A percentile compares a stretch with the other conserved stretches of the same genome.
Evolutionary conservation across 2,329 filamentous ascomycete species (phyloP).

Genomic region (Biscogniauxia sp.): DNA sequence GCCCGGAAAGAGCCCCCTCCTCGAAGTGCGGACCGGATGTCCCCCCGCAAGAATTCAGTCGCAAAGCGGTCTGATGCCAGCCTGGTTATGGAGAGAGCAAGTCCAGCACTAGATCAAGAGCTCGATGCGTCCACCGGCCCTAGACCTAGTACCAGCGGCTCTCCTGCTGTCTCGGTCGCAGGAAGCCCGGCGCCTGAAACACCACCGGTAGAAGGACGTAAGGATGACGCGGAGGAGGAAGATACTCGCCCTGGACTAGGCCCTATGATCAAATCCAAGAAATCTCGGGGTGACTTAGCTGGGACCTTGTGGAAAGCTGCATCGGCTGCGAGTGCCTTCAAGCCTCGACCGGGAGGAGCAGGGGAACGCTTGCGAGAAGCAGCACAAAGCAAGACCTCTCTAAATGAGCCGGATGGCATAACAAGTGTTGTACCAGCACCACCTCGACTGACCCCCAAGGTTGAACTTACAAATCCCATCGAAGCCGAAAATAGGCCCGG

Average conservation of each 20-base stretch:
- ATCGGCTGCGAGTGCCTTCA: constrained; percentile 70
- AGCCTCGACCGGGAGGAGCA: constrained; percentile 82
- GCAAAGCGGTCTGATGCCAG: constrained; percentile 33
- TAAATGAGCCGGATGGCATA: constrained; percentile 80
- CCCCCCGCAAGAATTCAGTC: constrained; percentile 44
- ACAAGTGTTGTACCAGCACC: constrained; percentile 85
- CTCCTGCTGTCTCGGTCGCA: constrained; percentile 19
- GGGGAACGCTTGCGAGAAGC: constrained; percentile 72
- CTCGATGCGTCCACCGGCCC: constrained; percentile 12
- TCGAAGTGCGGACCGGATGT: constrained; percentile 49
- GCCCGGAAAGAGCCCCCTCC: constrained; percentile 50
- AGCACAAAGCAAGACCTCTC: constrained; percentile 49
- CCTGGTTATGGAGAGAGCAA: constrained; percentile 35
- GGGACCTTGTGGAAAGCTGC: constrained; percentile 79
- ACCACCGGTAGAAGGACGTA: constrained; percentile 27
- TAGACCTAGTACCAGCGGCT: constrained; percentile 15
- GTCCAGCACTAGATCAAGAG: constrained; percentile 15
- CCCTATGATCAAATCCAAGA: constrained; percentile 85
- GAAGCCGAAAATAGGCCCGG: constrained; percentile 35
- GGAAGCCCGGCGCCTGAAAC: constrained; percentile 29
- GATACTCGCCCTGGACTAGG: constrained; percentile 71
- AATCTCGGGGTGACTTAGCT: constrained; percentile 69
- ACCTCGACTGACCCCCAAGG: constrained; percentile 42
- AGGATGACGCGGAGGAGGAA: constrained; percentile 33
- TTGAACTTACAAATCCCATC: constrained; percentile 34